These are phyloP conservation scores for Podospora bellae-mahoneyi DNA, from an alignment of 495 filamentous ascomycete genomes.

Conservation along the genomic window DNA sequence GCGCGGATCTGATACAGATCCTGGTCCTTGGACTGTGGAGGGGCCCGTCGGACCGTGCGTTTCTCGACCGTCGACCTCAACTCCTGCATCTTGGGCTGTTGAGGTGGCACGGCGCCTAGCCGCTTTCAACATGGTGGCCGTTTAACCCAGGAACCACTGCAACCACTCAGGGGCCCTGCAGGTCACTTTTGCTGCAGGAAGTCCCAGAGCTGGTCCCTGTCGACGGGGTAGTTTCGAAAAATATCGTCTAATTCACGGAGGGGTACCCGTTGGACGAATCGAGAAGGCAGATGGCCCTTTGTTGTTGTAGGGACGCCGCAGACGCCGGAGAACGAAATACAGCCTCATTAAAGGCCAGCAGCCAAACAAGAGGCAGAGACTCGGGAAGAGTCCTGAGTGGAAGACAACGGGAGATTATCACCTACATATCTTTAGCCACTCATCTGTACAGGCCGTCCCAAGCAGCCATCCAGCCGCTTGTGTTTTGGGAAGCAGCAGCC, in stretches of 20 bases:
- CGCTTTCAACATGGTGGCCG: slow-evolving; percentile 33
- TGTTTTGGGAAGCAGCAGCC: neutral
- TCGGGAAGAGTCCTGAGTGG: slow-evolving; percentile 20
- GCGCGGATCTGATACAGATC: slow-evolving; percentile 42
- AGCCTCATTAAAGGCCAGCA: slow-evolving; percentile 21
- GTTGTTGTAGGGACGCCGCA: slow-evolving; percentile 18
- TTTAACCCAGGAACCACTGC: slow-evolving; percentile 6
- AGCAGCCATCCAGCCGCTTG: slow-evolving; percentile 1
- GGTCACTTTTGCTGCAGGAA: neutral
- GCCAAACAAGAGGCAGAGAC: slow-evolving; percentile 17
- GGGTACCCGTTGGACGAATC: slow-evolving; percentile 30
- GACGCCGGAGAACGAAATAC: slow-evolving; percentile 17
- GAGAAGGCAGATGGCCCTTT: slow-evolving; percentile 19
- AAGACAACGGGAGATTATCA: slow-evolving; percentile 29
- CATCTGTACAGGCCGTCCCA: slow-evolving; percentile 12
- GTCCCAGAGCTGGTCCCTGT: slow-evolving; percentile 14
- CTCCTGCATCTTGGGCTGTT: slow-evolving; percentile 19
- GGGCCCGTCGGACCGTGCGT: slow-evolving; percentile 40
- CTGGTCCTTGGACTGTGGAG: slow-evolving; percentile 36
- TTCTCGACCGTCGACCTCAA: slow-evolving; percentile 22
- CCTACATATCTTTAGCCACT: slow-evolving; percentile 25
- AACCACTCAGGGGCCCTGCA: slow-evolving; percentile 16
- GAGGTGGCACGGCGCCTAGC: slow-evolving; percentile 22
- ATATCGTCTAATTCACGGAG: slow-evolving; percentile 32
- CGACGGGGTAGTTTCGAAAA: slow-evolving; percentile 28